Percentiles rank a stretch among this genome's conserved stretches.
phyloP scores from a whole-genome alignment of 768 basidiomycete genomes.

The Boletus insuetus region DNA sequence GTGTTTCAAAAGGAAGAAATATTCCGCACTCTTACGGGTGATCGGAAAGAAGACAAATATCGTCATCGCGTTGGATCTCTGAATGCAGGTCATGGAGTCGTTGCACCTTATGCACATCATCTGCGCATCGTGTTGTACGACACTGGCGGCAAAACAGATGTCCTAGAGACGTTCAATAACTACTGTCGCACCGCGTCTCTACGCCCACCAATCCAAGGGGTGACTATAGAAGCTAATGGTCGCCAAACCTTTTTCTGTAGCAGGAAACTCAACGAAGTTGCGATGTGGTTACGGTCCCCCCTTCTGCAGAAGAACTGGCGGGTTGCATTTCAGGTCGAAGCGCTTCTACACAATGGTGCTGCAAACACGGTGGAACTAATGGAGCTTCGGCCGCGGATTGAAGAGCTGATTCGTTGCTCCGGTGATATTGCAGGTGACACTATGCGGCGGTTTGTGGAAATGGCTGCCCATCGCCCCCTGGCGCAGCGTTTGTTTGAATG shows the following conservation, averaged over 20 bases:
- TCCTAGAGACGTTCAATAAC: constrained; percentile 46
- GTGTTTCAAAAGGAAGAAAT: constrained; percentile 59
- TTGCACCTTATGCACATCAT: constrained; percentile 72
- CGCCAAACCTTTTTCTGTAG: constrained; percentile 49
- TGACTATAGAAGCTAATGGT: constrained; percentile 47
- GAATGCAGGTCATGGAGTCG: constrained; percentile 51
- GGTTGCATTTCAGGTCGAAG: constrained; percentile 76
- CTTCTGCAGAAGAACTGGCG: constrained; percentile 45
- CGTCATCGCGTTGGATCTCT: constrained; percentile 58
- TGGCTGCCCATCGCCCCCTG: constrained; percentile 44
- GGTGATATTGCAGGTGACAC: constrained; percentile 42
- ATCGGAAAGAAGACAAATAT: constrained; percentile 31
- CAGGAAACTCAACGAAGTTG: constrained; percentile 45
- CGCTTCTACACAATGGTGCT: constrained; percentile 58
- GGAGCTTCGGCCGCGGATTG: constrained; percentile 43
- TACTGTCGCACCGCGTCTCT: constrained; percentile 53
- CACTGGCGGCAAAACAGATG: constrained; percentile 36
- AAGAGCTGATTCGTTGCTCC: constrained; percentile 36
- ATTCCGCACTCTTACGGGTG: constrained; percentile 46
- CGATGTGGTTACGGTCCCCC: constrained; percentile 42
- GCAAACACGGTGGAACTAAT: constrained; percentile 60
- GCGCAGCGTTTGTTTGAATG: constrained; percentile 43
- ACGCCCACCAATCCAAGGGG: constrained; percentile 33
- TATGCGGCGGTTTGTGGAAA: constrained; percentile 53
- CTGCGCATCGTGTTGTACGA: constrained; percentile 61